These are phyloP conservation scores for Russula vinacea DNA, from an alignment of 768 basidiomycete genomes.

Conservation along the genomic window DNA sequence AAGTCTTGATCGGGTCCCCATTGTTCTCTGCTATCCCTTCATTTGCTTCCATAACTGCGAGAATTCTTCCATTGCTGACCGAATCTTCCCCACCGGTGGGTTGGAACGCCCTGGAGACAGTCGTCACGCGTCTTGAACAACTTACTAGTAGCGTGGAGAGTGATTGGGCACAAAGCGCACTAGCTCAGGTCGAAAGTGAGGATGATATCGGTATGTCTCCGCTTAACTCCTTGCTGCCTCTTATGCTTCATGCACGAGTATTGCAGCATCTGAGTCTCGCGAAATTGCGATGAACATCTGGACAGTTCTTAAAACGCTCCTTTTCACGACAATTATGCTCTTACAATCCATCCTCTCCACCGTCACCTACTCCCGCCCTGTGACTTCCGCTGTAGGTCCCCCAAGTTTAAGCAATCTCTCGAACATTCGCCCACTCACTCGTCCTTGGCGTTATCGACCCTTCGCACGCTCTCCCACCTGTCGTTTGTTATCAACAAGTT, in stretches of 20 bases:
- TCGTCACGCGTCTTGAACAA: slow-evolving; percentile 28
- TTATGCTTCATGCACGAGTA: background rate
- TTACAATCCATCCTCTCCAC: slow-evolving; percentile 58
- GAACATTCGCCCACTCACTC: slow-evolving; percentile 38
- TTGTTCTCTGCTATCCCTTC: slow-evolving; percentile 33
- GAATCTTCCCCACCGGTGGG: slow-evolving; percentile 32
- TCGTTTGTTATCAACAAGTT: slow-evolving; percentile 79
- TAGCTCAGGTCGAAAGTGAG: slow-evolving; percentile 34
- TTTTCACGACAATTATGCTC: slow-evolving; percentile 74
- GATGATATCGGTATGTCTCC: slow-evolving; percentile 33
- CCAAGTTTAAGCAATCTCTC: background rate
- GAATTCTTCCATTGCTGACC: slow-evolving; percentile 31
- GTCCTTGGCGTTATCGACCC: slow-evolving; percentile 50
- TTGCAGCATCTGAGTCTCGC: slow-evolving; percentile 44
- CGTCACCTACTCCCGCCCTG: slow-evolving; percentile 42
- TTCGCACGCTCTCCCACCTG: slow-evolving; percentile 61
- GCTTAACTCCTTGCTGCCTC: background rate
- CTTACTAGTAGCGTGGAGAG: slow-evolving; percentile 32
- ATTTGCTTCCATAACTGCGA: slow-evolving; percentile 31
- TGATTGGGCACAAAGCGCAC: slow-evolving; percentile 35
- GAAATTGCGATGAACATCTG: slow-evolving; percentile 53
- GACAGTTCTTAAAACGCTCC: slow-evolving; percentile 66
- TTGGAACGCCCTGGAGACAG: slow-evolving; percentile 33
- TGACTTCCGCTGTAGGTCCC: background rate
- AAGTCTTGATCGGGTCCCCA: slow-evolving; percentile 28